Evolutionary conservation across 1,284 basidiomycete genomes (phyloP).

Genomic region (Chalciporus piperatoides): DNA sequence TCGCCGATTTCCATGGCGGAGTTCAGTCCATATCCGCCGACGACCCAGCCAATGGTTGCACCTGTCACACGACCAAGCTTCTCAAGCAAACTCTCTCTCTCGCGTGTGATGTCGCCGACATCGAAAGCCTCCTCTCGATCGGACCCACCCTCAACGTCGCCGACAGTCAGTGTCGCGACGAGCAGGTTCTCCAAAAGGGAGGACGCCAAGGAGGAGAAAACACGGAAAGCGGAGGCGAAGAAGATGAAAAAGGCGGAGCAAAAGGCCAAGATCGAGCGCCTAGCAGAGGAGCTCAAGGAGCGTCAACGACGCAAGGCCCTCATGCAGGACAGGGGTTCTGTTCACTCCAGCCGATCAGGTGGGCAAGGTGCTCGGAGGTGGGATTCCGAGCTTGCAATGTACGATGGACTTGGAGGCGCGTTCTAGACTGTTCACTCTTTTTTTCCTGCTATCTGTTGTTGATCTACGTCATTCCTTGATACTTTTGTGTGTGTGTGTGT

Average conservation of each 20-base stretch:
- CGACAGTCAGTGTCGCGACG: conserved; percentile 14
- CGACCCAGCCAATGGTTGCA: conserved; percentile 2
- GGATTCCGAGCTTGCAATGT: conserved; percentile 33
- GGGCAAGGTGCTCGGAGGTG: conserved; percentile 16
- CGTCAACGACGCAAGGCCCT: conserved; percentile 30
- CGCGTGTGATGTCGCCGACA: conserved; percentile 27
- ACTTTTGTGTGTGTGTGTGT: conserved; percentile 1
- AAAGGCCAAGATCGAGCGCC: conserved; percentile 37
- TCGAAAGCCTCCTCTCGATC: conserved; percentile 15
- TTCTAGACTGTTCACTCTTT: conserved; percentile 17
- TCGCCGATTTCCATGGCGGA: conserved; percentile 18
- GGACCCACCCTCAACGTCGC: conserved; percentile 18
- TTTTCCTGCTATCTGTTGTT: conserved; percentile 7
- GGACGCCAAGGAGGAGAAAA: conserved; percentile 33
- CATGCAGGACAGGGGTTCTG: conserved; percentile 30
- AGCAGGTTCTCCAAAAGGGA: conserved; percentile 16
- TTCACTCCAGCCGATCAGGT: conserved; percentile 25
- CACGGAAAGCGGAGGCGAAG: conserved; percentile 43
- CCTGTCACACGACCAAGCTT: conserved; percentile 12
- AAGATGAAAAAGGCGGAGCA: conserved; percentile 44
- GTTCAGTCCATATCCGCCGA: conserved; percentile 1
- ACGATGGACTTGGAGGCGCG: conserved; percentile 28
- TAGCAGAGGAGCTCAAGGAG: conserved; percentile 43
- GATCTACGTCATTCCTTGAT: conserved; percentile 16
- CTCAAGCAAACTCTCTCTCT: conserved; percentile 25